phyloP scores from a whole-genome alignment of 2,329 filamentous ascomycete genomes.

The Mycosphaerella sp. region DNA sequence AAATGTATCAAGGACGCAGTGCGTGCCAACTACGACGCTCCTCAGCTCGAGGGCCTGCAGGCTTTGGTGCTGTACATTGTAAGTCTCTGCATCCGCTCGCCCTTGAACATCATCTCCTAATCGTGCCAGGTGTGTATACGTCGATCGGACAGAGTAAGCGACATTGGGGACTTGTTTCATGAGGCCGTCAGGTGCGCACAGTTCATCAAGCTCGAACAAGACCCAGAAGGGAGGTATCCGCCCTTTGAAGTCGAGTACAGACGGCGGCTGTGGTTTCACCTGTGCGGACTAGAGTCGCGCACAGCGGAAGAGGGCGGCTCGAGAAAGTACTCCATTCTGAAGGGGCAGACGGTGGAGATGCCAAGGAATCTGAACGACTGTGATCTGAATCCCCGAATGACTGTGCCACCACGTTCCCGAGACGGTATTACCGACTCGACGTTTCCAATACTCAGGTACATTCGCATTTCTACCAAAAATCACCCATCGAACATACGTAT shows the following conservation, averaged over 20 bases:
- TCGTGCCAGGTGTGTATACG: slow-evolving; percentile 18
- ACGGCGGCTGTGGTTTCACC: slow-evolving; percentile 23
- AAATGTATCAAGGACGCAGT: slow-evolving; percentile 15
- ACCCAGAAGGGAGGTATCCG: slow-evolving; percentile 13
- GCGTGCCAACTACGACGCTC: slow-evolving; percentile 17
- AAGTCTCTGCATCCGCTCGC: not conserved
- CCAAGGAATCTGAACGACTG: slow-evolving; percentile 27
- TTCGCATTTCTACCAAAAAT: not conserved
- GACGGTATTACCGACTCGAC: slow-evolving; percentile 24
- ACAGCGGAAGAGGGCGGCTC: slow-evolving; percentile 24
- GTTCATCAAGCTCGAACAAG: slow-evolving; percentile 18
- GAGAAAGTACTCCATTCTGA: slow-evolving; percentile 21
- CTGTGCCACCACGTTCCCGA: slow-evolving; percentile 17
- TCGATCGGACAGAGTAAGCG: slow-evolving; percentile 13
- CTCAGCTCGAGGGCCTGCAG: slow-evolving; percentile 20
- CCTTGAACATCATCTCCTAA: not conserved
- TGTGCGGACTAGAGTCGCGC: slow-evolving; percentile 24
- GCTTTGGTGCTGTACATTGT: slow-evolving; percentile 23
- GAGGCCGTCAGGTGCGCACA: slow-evolving; percentile 21
- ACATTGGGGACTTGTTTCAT: slow-evolving; percentile 17
- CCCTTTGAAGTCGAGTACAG: slow-evolving; percentile 22
- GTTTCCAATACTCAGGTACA: slow-evolving; percentile 17
- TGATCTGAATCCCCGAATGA: slow-evolving; percentile 22
- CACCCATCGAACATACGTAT: not conserved
- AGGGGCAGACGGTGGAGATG: slow-evolving; percentile 18